Evolutionary conservation across 2,329 filamentous ascomycete genomes (phyloP).

Genomic region (Chrysoporthe cubensis): DNA sequence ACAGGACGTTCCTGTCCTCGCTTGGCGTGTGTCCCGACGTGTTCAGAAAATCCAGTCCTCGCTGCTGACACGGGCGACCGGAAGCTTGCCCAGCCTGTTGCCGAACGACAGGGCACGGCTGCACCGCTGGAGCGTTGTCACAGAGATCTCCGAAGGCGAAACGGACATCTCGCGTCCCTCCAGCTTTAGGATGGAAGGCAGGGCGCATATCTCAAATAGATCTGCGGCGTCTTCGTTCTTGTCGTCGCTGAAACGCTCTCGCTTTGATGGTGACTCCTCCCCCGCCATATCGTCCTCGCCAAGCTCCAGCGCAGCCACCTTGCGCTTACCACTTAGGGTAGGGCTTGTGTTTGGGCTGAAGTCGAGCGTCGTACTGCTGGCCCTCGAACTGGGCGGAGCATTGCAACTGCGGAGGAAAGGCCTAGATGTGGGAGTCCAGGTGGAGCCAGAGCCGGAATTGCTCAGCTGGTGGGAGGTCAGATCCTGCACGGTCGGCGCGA

Average conservation of each 20-base stretch:
- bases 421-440: not conserved
- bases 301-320: not conserved
- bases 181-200: not conserved
- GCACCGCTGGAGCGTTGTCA: not conserved
- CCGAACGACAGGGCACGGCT: not conserved
- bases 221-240: too few species aligned
- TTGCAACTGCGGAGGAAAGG: not conserved
- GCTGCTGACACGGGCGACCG: not conserved
- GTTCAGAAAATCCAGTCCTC: slow-evolving; percentile 5
- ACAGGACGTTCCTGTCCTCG: not conserved
- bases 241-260: not conserved
- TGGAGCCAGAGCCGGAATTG: not conserved
- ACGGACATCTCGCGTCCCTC: not conserved
- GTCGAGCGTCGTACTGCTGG: slow-evolving; percentile 7
- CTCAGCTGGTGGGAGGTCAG: not conserved
- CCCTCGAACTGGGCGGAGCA: not conserved
- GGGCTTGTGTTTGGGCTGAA: slow-evolving; percentile 11
- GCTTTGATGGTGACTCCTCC: not conserved
- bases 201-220: too few species aligned
- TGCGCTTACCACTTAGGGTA: not conserved
- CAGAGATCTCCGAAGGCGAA: not conserved
- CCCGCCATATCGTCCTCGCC: not conserved
- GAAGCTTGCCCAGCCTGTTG: slow-evolving; percentile 2
- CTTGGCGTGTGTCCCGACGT: not conserved
- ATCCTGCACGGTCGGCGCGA: not conserved